Evolutionary conservation across 805 yeast species (phyloP).

Genomic region (Saturnispora galanensis): DNA sequence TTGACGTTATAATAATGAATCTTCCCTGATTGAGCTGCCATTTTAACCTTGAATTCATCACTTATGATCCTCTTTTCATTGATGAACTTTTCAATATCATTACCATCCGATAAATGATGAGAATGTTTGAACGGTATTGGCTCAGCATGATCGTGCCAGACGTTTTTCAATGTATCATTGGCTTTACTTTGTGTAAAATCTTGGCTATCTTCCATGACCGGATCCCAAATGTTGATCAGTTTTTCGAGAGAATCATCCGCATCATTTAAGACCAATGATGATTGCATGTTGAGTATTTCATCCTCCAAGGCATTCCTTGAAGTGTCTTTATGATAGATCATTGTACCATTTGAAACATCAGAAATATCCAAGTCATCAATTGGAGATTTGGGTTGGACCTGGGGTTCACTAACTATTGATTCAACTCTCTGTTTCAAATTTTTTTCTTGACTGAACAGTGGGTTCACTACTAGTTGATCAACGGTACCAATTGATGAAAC

Average conservation of each 20-base stretch:
- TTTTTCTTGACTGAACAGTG: not conserved
- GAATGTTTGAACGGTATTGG: constrained; percentile 1
- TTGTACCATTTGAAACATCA: constrained; percentile 4
- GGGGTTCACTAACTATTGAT: too few relatives aligned
- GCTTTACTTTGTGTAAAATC: not conserved
- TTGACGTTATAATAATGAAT: constrained; percentile 12
- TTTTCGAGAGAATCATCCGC: constrained; percentile 33
- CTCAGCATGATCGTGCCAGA: constrained; percentile 17
- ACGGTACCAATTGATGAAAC: not conserved
- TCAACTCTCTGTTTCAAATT: not conserved
- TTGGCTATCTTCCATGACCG: constrained; percentile 3
- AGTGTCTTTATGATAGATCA: not conserved
- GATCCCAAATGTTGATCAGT: constrained; percentile 31
- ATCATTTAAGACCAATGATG: constrained; percentile 2
- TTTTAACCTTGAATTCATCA: constrained; percentile 24
- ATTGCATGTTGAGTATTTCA: constrained; percentile 2
- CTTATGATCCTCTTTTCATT: constrained; percentile 24
- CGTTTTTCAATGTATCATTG: constrained; percentile 17
- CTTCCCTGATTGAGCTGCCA: constrained; percentile 15
- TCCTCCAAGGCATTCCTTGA: not conserved
- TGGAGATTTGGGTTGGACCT: too few relatives aligned
- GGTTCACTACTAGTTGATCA: constrained; percentile 4
- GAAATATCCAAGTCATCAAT: not conserved
- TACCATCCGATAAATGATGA: constrained; percentile 4
- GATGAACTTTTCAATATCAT: constrained; percentile 23